phyloP scores from a whole-genome alignment of 257 asterid species.

The Fraxinus excelsior region DNA sequence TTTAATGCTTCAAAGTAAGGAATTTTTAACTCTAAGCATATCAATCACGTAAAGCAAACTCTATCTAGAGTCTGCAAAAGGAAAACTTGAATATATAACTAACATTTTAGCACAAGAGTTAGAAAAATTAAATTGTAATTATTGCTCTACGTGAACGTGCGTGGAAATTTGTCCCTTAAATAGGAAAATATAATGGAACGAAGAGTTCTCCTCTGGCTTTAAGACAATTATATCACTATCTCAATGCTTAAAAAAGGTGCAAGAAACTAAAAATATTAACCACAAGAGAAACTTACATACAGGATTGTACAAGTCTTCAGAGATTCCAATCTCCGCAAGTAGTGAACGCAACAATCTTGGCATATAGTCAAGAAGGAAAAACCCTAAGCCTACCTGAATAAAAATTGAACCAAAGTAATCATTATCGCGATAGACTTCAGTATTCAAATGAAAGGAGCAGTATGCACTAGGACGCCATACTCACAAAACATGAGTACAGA shows the following conservation, averaged over 20 bases:
- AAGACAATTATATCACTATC: conserved; percentile 9
- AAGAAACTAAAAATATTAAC: conserved; percentile 26
- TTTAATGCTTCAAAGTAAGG: conserved; percentile 2
- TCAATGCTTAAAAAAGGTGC: conserved; percentile 12
- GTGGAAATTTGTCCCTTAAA: background rate
- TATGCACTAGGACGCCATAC: conserved; percentile 35
- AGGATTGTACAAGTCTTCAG: conserved; percentile 88
- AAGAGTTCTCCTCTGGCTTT: conserved; percentile 8
- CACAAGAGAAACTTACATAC: conserved; percentile 80
- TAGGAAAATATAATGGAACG: conserved; percentile 13
- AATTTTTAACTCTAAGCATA: background rate
- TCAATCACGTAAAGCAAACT: conserved; percentile 13
- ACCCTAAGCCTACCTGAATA: conserved; percentile 80
- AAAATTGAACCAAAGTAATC: conserved; percentile 13
- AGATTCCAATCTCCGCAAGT: conserved; percentile 65
- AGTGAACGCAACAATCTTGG: conserved; percentile 53
- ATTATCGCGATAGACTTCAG: conserved; percentile 17
- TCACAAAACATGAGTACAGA: conserved; percentile 74
- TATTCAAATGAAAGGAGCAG: background rate
- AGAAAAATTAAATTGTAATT: conserved; percentile 3
- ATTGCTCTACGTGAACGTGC: background rate
- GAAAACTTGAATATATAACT: conserved; percentile 6
- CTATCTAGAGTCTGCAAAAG: conserved; percentile 2
- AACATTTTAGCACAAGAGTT: background rate
- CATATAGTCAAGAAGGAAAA: conserved; percentile 62